phyloP scores from a whole-genome alignment of 2,329 filamentous ascomycete genomes.

The Diaporthe humulicola region DNA sequence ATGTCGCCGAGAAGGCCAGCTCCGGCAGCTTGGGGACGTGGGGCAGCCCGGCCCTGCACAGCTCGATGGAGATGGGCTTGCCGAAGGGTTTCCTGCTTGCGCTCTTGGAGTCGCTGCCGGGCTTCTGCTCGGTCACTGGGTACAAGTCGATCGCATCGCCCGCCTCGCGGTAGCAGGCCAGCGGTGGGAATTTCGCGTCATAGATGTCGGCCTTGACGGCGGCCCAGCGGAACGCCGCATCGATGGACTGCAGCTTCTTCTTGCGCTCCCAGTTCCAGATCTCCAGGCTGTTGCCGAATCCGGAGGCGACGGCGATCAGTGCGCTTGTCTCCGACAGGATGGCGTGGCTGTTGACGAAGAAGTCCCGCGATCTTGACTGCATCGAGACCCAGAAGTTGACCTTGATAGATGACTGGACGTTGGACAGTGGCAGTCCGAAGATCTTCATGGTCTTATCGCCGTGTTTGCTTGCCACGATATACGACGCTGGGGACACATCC shows the following conservation, averaged over 20 bases:
- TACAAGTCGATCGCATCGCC: conserved; percentile 50
- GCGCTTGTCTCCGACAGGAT: conserved; percentile 54
- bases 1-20: conserved; percentile 54
- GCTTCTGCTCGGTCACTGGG: conserved; percentile 42
- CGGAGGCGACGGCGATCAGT: conserved; percentile 53
- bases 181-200: conserved; percentile 49
- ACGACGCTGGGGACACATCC: conserved; percentile 51
- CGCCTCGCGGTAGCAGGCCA: conserved; percentile 53
- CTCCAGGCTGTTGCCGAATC: conserved; percentile 55
- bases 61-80: conserved; percentile 50
- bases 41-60: conserved; percentile 51
- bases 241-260: conserved; percentile 55
- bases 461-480: conserved; percentile 52
- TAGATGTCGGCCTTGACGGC: conserved; percentile 51
- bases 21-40: conserved; percentile 55
- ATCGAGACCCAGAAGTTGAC: conserved; percentile 55
- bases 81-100: conserved; percentile 50
- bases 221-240: conserved; percentile 55
- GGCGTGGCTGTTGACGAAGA: conserved; percentile 57
- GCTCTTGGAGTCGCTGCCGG: background rate
- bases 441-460: conserved; percentile 48
- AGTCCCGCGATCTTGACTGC: conserved; percentile 54
- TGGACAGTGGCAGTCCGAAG: conserved; percentile 45
- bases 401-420: conserved; percentile 49
- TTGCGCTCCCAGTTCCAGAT: conserved; percentile 55